Evolutionary conservation across 768 basidiomycete species (phyloP), one percentile per base, ranked within the genome.

Genomic region (Guyanaporus albipodus): DNA sequence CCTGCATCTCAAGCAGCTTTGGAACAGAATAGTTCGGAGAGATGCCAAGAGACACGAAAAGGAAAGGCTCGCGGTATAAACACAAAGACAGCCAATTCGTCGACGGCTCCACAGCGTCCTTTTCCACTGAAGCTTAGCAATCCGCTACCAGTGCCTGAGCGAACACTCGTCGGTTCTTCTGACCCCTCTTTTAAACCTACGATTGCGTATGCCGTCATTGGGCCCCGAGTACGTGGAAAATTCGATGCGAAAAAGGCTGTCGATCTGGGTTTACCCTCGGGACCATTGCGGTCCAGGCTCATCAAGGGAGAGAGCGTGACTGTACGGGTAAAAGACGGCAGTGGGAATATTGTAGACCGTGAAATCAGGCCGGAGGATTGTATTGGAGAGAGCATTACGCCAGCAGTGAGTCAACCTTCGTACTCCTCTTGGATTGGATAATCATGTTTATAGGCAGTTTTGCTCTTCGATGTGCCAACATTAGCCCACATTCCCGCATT

Each of bases 401-500:
- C 79, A 23, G 69, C 70, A 46, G 78, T 80, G 56, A 52, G 68
- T 57, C 28, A 27, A 22, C 23, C 21, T 23, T 17, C 18, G 4
- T 39, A 29, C 26, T 34, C 43, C 18, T 19, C 24, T 26, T 23
- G 9, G 6, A 42, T 18, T 7, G 14, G 2, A 18, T 15, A 3
- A 14, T 31, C 31, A 12, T 15, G 26, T 38, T 38, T 32, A 22
- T 54, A 88, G 81, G 82, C 74, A 4, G 61, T 84, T 19, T 61
- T 92, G 6, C 68, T 92, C 32, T 64, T 94, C 35, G 88, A 93
- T 55, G 77, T 87, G 11, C 87, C 91, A 1, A 75, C 78, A 0
- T 67, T 73, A 0, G 70, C 62, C 24, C 79, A 86, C 60, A 79
- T 85, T 15, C 68, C 73, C 2, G 66, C 73, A 6, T 63, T 89